These are phyloP conservation scores for Pseudogymnoascus sp. DNA, from an alignment of 2,329 filamentous ascomycete genomes.

Conservation along the genomic window DNA sequence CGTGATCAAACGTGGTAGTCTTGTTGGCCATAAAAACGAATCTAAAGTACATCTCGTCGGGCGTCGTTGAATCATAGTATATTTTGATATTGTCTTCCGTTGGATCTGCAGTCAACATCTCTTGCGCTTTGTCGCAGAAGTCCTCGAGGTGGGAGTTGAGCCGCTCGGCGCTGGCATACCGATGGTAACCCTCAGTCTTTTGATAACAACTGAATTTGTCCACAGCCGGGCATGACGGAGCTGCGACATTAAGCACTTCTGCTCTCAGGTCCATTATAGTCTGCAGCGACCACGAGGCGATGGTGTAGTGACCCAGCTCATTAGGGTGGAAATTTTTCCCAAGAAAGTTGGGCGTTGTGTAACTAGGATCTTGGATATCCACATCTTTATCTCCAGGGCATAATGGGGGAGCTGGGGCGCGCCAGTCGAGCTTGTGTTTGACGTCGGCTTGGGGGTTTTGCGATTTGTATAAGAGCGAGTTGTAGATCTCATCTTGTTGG, in stretches of 20 bases:
- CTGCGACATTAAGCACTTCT: background rate
- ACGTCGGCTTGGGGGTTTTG: background rate
- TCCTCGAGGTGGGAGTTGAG: constrained; percentile 24
- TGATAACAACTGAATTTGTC: background rate
- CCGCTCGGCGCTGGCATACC: constrained; percentile 13
- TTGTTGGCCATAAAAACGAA: no score
- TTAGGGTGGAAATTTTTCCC: constrained; percentile 31
- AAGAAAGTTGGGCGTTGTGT: constrained; percentile 24
- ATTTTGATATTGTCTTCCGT: no score
- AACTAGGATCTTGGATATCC: background rate
- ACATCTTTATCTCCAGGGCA: background rate
- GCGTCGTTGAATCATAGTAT: no score
- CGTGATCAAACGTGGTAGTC: no score
- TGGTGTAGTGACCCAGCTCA: constrained; percentile 22
- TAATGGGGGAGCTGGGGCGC: background rate
- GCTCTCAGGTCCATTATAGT: background rate
- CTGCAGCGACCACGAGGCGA: constrained; percentile 25
- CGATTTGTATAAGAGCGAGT: background rate
- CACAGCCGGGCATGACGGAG: background rate
- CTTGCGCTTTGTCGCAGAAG: constrained; percentile 22
- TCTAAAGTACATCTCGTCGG: no score
- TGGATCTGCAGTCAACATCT: no score
- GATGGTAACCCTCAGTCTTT: constrained; percentile 16
- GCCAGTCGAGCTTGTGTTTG: background rate
- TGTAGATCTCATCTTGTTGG: background rate